Conservation (phyloP, 2,329 filamentous ascomycete genomes). For the Magnaporthiopsis rhizophila region DNA sequence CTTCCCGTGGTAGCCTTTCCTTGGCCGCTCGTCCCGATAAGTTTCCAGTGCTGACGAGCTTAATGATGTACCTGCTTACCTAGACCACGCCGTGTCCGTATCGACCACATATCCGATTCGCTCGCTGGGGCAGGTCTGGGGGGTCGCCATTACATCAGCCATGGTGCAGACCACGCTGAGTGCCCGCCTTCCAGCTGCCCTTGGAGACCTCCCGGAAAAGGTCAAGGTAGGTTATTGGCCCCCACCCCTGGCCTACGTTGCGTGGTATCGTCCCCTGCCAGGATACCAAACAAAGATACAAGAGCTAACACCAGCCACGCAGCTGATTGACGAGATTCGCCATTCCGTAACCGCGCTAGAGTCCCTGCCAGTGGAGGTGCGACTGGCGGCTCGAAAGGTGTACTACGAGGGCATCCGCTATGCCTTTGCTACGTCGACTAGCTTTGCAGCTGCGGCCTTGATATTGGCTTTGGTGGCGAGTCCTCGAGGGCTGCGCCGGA, state of each 20-base stretch:
- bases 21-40: not conserved
- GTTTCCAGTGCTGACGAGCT: not conserved
- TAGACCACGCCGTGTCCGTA: slow-evolving; percentile 9
- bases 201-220: slow-evolving; percentile 49
- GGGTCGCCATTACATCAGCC: slow-evolving; percentile 53
- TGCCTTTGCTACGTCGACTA: slow-evolving; percentile 47
- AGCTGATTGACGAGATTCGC: slow-evolving; percentile 54
- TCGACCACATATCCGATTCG: slow-evolving; percentile 49
- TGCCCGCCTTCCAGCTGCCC: slow-evolving; percentile 41
- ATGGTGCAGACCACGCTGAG: slow-evolving; percentile 56
- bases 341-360: slow-evolving; percentile 51
- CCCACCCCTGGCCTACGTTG: too few relatives aligned
- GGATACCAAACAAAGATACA: too few relatives aligned
- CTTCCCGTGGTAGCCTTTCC: not conserved
- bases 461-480: not conserved
- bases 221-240: slow-evolving; percentile 37
- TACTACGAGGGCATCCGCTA: slow-evolving; percentile 52
- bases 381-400: slow-evolving; percentile 46
- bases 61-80: too few relatives aligned
- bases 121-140: slow-evolving; percentile 56
- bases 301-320: slow-evolving; percentile 9
- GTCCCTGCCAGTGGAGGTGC: slow-evolving; percentile 46
- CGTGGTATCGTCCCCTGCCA: too few relatives aligned
- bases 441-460: slow-evolving; percentile 40
- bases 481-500: not conserved